A percentile compares a stretch with the other conserved stretches of the same genome.
Conservation (phyloP, 2,329 filamentous ascomycete genomes). For the Ascochyta clinopodiicola region DNA sequence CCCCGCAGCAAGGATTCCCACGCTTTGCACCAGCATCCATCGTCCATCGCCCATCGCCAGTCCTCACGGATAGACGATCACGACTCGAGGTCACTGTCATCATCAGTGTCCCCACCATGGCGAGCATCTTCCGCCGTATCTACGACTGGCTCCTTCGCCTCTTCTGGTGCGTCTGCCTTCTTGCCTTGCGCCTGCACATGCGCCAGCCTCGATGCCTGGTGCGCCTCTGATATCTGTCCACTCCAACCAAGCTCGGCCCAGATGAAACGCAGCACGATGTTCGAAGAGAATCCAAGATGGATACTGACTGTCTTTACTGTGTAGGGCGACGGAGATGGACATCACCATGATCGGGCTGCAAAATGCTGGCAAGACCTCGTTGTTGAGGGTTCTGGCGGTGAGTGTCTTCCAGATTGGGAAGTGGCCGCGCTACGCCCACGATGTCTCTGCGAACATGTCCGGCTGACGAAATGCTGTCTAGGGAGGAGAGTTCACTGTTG, state of each 20-base stretch:
- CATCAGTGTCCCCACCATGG: conserved; percentile 64
- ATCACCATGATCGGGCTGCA: conserved; percentile 99
- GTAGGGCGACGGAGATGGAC: conserved; percentile 98
- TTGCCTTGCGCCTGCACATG: conserved; percentile 15
- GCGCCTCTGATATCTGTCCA: conserved; percentile 37
- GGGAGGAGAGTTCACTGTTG: conserved; percentile 98
- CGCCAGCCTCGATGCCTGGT: conserved; percentile 32
- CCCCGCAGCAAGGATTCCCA: conserved; percentile 49
- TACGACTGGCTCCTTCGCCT: conserved; percentile 98
- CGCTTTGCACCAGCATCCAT: conserved; percentile 36
- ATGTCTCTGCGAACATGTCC: conserved; percentile 24
- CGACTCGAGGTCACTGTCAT: conserved; percentile 44
- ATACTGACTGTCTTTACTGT: conserved; percentile 31
- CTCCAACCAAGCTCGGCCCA: conserved; percentile 20
- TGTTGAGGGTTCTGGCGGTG: conserved; percentile 93
- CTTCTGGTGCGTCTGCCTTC: conserved; percentile 77
- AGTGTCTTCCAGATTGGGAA: conserved; percentile 55
- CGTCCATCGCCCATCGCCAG: conserved; percentile 30
- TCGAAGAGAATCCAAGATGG: conserved; percentile 18
- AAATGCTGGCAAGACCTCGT: conserved; percentile 96
- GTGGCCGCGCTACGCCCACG: conserved; percentile 35
- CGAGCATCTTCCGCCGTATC: conserved; percentile 88
- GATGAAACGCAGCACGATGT: conserved; percentile 27
- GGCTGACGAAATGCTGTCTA: conserved; percentile 54
- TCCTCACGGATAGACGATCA: conserved; percentile 30